These are phyloP conservation scores for Fonsecaea nubica DNA, from an alignment of 2,329 filamentous ascomycete species.

Conservation along the genomic window DNA sequence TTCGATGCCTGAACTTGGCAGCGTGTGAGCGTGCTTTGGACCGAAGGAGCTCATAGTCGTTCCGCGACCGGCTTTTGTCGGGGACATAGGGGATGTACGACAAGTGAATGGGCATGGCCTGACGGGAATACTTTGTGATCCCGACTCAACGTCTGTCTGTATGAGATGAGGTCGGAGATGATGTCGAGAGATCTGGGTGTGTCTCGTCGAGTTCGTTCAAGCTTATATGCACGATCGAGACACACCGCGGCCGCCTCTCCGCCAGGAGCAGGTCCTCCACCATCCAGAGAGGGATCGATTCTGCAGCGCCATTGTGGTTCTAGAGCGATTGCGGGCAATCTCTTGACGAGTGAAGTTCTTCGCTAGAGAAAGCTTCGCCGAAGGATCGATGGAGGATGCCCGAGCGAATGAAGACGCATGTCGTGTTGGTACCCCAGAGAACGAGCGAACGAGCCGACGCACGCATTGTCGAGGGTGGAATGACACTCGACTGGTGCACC, in stretches of 20 bases:
- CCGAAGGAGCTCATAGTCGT: slow-evolving; percentile 7
- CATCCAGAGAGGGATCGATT: background rate
- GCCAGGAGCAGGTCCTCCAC: background rate
- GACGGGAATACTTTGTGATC: background rate
- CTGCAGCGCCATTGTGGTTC: background rate
- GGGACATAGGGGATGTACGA: slow-evolving; percentile 12
- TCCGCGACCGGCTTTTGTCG: background rate
- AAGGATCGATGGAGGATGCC: background rate
- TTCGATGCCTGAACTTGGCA: slow-evolving; percentile 7
- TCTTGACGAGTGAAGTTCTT: background rate
- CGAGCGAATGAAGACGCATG: background rate
- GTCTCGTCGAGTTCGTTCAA: background rate
- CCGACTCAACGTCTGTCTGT: background rate
- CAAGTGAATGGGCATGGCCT: background rate
- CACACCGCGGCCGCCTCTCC: background rate
- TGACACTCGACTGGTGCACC: background rate
- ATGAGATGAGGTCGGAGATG: background rate
- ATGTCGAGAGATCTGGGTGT: background rate
- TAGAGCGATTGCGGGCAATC: background rate
- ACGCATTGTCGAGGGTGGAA: background rate
- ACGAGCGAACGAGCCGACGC: background rate
- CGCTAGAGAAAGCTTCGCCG: background rate
- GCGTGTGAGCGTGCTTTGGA: slow-evolving; percentile 14
- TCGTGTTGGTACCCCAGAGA: background rate
- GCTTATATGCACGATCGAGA: background rate